Base-by-base conservation (phyloP, 192 early-diverging fungal genomes). In the Coemansia sp. region DNA sequence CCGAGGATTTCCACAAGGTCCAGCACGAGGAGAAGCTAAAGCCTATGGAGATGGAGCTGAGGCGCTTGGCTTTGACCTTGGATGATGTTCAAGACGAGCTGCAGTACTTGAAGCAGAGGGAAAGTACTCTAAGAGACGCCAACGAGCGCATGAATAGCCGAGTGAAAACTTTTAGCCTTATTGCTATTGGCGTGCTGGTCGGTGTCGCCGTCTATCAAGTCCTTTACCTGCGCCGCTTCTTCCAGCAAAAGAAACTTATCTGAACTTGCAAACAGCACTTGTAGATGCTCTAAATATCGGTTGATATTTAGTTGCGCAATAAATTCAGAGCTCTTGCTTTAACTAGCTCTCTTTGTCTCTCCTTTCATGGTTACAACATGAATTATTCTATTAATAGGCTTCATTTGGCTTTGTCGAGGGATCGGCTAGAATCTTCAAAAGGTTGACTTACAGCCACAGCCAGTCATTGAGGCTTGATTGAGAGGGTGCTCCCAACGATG, bases 131-230 rank as follows among this genome's bases (percentile, higher is more conserved):
- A 90, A 84, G 95, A 68, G 87, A 95, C 67, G 90, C 92, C 18
- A 97, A 96, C 79, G 94, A 98, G 86, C 87, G 89, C 0, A 97
- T 94, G 45, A 98, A 98, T 76, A 85, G 88, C 18, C 86, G 93
- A 35, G 93, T 98, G 18, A 84, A 90, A 67, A 76, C 65, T 0
- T 77, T 82, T 61, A 72, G 67, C 67, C 90, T 88, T 79, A 87
- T 95, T 67, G 90, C 88, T 66, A 84, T 90, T 5, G 64, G 92
- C 21, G 89, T 92, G 10, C 85, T 98, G 62, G 73, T 91, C 53
- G 82, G 87, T 31, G 69, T 95, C 24, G 74, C 93, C 31, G 73
- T 77, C 13, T 83, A 93, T 58, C 93, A 98, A 77, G 85, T 96
- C 35, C 73, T 90, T 13, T 98, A 95, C 68, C 77, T 97, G 60